These are phyloP conservation scores for Musa beccarii DNA, from an alignment of 176 grass and related monocot species.

Conservation along the genomic window DNA sequence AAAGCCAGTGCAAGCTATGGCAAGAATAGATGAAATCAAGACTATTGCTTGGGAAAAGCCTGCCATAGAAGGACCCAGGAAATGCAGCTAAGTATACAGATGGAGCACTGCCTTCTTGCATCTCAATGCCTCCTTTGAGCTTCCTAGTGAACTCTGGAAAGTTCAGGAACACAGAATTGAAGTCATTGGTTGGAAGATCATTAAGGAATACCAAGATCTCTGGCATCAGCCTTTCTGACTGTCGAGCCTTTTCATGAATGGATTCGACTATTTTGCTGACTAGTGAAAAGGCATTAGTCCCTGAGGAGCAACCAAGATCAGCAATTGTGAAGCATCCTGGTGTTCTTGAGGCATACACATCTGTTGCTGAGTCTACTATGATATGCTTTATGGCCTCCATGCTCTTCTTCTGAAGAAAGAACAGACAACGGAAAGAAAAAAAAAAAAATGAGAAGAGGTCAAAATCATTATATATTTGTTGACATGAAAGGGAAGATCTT, in stretches of 20 bases:
- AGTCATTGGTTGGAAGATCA: constrained; percentile 94
- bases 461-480: constrained; percentile 1
- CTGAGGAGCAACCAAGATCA: constrained; percentile 88
- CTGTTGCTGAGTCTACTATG: constrained; percentile 52
- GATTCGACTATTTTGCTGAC: constrained; percentile 56
- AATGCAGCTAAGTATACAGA: constrained; percentile 75
- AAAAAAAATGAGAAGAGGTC: neutral
- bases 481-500: neutral
- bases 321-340: constrained; percentile 68
- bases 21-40: constrained; percentile 86
- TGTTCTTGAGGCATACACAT: constrained; percentile 52
- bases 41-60: constrained; percentile 59
- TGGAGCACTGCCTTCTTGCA: constrained; percentile 47
- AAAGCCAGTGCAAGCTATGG: constrained; percentile 96
- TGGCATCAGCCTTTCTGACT: constrained; percentile 39
- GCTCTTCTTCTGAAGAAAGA: constrained; percentile 51
- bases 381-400: constrained; percentile 61
- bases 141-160: constrained; percentile 49
- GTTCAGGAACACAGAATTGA: constrained; percentile 82
- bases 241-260: constrained; percentile 35
- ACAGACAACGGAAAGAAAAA: neutral
- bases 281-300: constrained; percentile 70
- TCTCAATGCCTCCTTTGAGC: constrained; percentile 34
- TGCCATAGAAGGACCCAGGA: constrained; percentile 78
- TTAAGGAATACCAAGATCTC: constrained; percentile 97